Evolutionary conservation across 768 basidiomycete genomes (phyloP).

Genomic region (Pisolithus sp.): DNA sequence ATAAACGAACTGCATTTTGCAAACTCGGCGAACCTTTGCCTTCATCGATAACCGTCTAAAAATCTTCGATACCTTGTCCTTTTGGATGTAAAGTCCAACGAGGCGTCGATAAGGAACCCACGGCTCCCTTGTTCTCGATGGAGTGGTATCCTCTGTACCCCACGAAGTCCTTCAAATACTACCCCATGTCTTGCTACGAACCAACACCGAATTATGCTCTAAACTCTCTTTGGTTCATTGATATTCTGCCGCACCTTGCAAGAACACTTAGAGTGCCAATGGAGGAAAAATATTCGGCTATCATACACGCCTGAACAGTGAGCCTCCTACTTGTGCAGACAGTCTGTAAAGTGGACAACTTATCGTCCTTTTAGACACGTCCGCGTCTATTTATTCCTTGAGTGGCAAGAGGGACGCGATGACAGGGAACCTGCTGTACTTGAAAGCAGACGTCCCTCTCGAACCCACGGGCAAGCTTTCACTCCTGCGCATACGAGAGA

Average conservation of each 20-base stretch:
- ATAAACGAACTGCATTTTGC: no score
- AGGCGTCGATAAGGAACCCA: no score
- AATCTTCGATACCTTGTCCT: no score
- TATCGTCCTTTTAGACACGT: conserved; percentile 14
- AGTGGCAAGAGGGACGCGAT: conserved; percentile 23
- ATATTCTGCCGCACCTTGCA: conserved; percentile 7
- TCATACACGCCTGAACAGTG: background rate
- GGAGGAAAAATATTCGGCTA: background rate
- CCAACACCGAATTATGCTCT: background rate
- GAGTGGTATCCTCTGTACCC: no score
- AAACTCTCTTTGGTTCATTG: conserved; percentile 2
- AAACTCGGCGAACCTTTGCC: no score
- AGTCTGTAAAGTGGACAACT: background rate
- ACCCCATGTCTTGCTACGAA: no score
- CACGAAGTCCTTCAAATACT: no score
- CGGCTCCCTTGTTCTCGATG: no score
- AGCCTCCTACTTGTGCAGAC: background rate
- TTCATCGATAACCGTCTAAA: no score
- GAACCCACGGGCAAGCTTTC: conserved; percentile 17
- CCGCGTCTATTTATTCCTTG: conserved; percentile 27
- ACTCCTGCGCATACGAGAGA: conserved; percentile 12
- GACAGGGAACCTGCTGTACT: conserved; percentile 22
- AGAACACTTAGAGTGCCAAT: conserved; percentile 6
- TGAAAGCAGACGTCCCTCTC: conserved; percentile 22
- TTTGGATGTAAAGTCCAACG: no score